Conservation (phyloP, 192 early-diverging fungal genomes). For the Phlyctochytrium planicorne region DNA sequence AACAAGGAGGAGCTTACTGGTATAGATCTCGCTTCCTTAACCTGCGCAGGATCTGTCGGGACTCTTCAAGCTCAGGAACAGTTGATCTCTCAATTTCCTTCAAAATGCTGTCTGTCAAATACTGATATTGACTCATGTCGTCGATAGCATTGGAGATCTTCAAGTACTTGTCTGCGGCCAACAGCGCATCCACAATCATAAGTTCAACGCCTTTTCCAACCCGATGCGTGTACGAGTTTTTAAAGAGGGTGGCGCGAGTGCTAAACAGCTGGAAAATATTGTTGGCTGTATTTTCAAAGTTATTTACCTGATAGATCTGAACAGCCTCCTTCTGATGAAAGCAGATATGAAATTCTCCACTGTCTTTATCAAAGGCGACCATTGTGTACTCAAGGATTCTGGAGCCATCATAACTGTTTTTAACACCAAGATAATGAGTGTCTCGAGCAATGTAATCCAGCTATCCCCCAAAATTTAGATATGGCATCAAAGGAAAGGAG, state of each 20-base stretch:
- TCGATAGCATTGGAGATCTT: slow-evolving; percentile 57
- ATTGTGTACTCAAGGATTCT: slow-evolving; percentile 78
- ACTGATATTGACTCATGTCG: slow-evolving; percentile 63
- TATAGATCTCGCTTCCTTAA: slow-evolving; percentile 83
- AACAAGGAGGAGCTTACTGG: slow-evolving; percentile 64
- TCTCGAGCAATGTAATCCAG: slow-evolving; percentile 59
- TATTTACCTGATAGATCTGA: slow-evolving; percentile 70
- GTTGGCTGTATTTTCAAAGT: slow-evolving; percentile 5
- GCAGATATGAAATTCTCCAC: too few relatives aligned
- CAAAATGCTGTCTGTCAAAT: slow-evolving; percentile 83
- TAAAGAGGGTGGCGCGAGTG: slow-evolving; percentile 33
- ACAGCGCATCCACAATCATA: slow-evolving; percentile 87
- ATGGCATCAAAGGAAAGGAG: slow-evolving; percentile 40
- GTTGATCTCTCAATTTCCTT: slow-evolving; percentile 45
- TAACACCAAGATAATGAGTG: slow-evolving; percentile 78
- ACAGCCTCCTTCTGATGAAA: slow-evolving; percentile 84
- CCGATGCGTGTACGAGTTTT: slow-evolving; percentile 83
- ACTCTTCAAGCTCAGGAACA: slow-evolving; percentile 52
- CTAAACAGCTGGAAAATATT: slow-evolving; percentile 27
- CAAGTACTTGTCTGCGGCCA: slow-evolving; percentile 75
- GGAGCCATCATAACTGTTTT: slow-evolving; percentile 54
- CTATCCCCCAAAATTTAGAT: slow-evolving; percentile 17
- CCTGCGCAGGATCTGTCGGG: slow-evolving; percentile 68
- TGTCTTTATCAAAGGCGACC: slow-evolving; percentile 84
- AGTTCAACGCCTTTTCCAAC: slow-evolving; percentile 72